Base-by-base conservation (phyloP, 345 rosid species). In the Eucalyptus leucophloia region DNA sequence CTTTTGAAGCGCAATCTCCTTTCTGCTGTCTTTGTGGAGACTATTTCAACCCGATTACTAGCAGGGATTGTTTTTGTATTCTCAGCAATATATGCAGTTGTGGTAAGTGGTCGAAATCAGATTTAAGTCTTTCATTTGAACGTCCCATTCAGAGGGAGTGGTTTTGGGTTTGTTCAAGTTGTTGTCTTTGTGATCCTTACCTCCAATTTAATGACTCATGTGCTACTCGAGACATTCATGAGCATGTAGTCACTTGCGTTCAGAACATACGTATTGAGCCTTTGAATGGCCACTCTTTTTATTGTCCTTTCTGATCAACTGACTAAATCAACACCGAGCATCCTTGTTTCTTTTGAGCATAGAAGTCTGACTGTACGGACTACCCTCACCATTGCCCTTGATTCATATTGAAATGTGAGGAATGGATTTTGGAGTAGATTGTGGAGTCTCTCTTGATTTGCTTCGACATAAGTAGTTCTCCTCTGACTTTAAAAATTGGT, bases 1-100 rank as follows among this genome's bases (percentile, higher is more conserved):
- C 98, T 98, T 58, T 91, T 98, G 82, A 95, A 91, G 89, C 98
- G 98, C 42, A 98, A 98, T 88, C 97, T 98, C 9, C 97, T 98
- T 87, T 98, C 99, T 49, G 95, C 98, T 89, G 98, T 95, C 86
- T 94, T 96, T 40, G 98, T 98, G 51, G 99, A 98, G 94, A 96
- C 97, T 7, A 92, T 97, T 88, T 98, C 99, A 14, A 93, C 97
- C 86, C 95, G 98, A 56, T 91, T 98, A 89, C 90, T 98, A 90
- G 94, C 92, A 49, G 99, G 99, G 53, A 93, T 98, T 44, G 72
- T 92, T 58, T 96, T 95, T 86, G 97, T 98, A 87, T 40, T 97
- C 89, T 96, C 98, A 86, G 96, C 99, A 67, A 88, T 95, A 77
- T 98, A 97, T 88, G 97, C 99, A 65, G 94, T 96, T 44, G 94